Evolutionary conservation across 2,329 filamentous ascomycete genomes (phyloP).

Genomic region (Colletotrichum navitas): DNA sequence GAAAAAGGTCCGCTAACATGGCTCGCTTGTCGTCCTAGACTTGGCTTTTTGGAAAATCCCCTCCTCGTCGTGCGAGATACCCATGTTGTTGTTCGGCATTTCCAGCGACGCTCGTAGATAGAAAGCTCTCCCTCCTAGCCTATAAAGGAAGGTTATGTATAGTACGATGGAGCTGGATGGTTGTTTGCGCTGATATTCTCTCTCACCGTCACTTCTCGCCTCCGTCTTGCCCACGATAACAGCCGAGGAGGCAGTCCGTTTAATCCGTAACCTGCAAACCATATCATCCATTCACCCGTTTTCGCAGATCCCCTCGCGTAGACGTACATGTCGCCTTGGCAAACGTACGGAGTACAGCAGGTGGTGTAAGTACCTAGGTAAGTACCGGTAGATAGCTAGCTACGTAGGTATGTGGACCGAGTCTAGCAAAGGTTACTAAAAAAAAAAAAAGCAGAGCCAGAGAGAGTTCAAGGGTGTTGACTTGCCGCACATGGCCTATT

Average conservation of each 20-base stretch:
- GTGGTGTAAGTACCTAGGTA: neutral
- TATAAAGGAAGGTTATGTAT: neutral
- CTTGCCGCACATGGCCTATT: constrained; percentile 19
- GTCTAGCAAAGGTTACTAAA: neutral
- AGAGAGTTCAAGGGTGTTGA: constrained; percentile 15
- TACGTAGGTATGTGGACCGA: neutral
- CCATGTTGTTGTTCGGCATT: neutral
- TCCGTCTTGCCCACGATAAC: neutral
- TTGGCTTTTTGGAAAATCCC: neutral
- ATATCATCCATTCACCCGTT: constrained; percentile 1
- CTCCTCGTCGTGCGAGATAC: neutral
- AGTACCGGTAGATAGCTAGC: neutral
- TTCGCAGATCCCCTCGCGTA: constrained; percentile 12
- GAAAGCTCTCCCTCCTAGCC: neutral
- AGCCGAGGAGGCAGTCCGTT: neutral
- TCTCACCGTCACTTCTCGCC: neutral
- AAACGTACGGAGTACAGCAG: neutral
- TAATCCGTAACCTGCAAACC: neutral
- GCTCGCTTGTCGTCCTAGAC: neutral
- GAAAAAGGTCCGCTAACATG: neutral
- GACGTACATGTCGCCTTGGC: neutral
- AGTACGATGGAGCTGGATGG: neutral
- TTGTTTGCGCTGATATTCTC: neutral
- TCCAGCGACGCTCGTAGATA: neutral
- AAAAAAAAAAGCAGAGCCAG: constrained; percentile 1